Evolutionary conservation across 225 moss, liverwort and hornwort species (phyloP).

Genomic region (Takakia lepidozioides): DNA sequence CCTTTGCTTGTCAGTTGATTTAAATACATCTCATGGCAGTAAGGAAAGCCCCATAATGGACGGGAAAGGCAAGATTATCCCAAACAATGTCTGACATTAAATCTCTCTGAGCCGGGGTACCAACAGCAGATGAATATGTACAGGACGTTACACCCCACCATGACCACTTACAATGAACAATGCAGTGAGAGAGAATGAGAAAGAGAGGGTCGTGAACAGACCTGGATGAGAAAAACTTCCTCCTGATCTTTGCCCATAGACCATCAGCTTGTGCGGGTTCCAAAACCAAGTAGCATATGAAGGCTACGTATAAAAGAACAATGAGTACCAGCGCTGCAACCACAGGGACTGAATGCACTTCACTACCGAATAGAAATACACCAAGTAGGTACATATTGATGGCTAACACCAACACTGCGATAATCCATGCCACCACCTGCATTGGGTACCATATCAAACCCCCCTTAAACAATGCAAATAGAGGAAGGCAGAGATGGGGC

Average conservation of each 20-base stretch:
- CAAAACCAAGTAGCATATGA: slow-evolving; percentile 61
- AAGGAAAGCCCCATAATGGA: too few species aligned
- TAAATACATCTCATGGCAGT: too few species aligned
- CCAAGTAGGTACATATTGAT: slow-evolving; percentile 75
- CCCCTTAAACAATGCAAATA: too few species aligned
- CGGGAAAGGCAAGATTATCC: too few species aligned
- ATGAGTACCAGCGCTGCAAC: slow-evolving; percentile 17
- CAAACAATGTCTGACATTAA: too few species aligned
- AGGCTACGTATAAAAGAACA: slow-evolving; percentile 45
- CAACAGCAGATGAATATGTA: too few species aligned
- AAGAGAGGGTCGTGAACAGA: slow-evolving; percentile 2
- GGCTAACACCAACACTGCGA: slow-evolving; percentile 65
- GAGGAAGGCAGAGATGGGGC: too few species aligned
- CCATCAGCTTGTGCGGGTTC: slow-evolving; percentile 72
- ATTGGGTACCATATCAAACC: slow-evolving; percentile 6
- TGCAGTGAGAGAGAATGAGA: too few species aligned
- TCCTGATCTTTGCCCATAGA: slow-evolving; percentile 30
- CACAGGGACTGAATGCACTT: slow-evolving; percentile 25
- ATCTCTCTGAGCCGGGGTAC: too few species aligned
- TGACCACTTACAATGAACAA: too few species aligned
- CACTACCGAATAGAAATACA: slow-evolving; percentile 45
- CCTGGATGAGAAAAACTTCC: slow-evolving; percentile 18
- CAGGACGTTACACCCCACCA: too few species aligned
- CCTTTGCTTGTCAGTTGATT: too few species aligned
- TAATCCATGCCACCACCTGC: slow-evolving; percentile 70